A percentile compares a stretch with the other conserved stretches of the same genome.
phyloP scores from a whole-genome alignment of 148 eudicot genomes.

The Pouteria glomerata region DNA sequence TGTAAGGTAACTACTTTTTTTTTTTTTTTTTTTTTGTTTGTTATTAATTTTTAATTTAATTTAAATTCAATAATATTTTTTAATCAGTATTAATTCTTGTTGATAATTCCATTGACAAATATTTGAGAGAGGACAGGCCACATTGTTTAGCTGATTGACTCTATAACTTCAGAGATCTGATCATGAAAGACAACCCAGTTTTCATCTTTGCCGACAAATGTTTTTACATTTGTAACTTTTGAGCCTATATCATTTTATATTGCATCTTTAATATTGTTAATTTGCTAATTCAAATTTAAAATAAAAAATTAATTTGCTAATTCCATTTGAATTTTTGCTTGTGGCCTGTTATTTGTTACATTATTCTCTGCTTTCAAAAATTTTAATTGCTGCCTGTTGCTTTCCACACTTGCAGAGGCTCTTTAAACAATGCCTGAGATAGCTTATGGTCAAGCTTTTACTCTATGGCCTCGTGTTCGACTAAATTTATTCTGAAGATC shows the following conservation, averaged over 20 bases:
- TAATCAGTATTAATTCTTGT: constrained; percentile 7
- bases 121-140: constrained; percentile 84
- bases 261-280: background rate
- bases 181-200: constrained; percentile 80
- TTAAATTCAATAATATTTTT: background rate
- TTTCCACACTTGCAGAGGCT: constrained; percentile 45
- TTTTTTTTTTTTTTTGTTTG: background rate
- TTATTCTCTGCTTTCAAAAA: constrained; percentile 9
- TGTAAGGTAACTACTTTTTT: too few relatives aligned
- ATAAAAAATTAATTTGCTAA: too few relatives aligned
- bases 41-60: background rate
- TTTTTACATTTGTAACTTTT: background rate
- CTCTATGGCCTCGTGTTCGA: too few relatives aligned
- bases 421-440: too few relatives aligned
- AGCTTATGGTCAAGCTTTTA: too few relatives aligned
- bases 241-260: background rate
- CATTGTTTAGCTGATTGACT: constrained; percentile 87
- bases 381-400: constrained; percentile 7
- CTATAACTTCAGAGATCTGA: constrained; percentile 72
- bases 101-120: constrained; percentile 36
- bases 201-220: constrained; percentile 4
- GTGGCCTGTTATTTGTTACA: background rate
- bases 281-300: background rate
- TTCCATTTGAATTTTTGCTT: background rate
- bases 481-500: too few relatives aligned